Evolutionary conservation across 2,329 filamentous ascomycete genomes (phyloP), one percentile per base, ranked within the genome.

Genomic region (Aspergillus tubingensis): DNA sequence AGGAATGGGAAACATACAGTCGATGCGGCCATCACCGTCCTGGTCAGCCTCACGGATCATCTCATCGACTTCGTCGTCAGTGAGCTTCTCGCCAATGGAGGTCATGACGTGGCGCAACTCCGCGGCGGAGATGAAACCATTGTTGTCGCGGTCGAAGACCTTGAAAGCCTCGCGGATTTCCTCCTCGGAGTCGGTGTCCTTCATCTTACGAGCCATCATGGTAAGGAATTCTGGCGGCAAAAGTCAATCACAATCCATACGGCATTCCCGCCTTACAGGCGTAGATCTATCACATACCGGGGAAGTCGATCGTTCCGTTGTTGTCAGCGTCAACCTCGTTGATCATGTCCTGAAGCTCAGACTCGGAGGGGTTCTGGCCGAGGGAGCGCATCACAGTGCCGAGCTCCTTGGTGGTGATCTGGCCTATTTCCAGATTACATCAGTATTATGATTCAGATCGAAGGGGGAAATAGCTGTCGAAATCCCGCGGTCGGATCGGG

Each of bases 201-300:
- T 94, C 91, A 95, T 95, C 83, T 95, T 95, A 74, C 91, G 87
- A 62, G 91, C 91, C 91, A 95, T 95, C 91, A 95, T 95, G 66
- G 91, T 95, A 63, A 95, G 83, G 80, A 95, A 95, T 76, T 95
- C 91, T 94, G 73, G 48, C 41, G 73, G 48, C 41, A 50, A 57
- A 53, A 54, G 58, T 68, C 63, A 68, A 60, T 58, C 32, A 36
- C 32, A 36, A 47, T 53, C 30, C 27, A 15, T 30, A 51, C n/a
- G 41, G 23, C 47, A 41, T 58, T 51, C 25, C 5, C 1, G 15
- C 15, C 3, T 39, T 13, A 13, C 44, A 23, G 10, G 21, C 6
- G 13, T 4, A 47, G 15, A 41, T 19, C 51, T 23, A 57, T 47
- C 53, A 68, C 85, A 70, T 86, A 94, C 91, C 91, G 74, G 91